These are phyloP conservation scores for Neotropicomus parvogracilis DNA, from an alignment of 1,284 basidiomycete genomes.

Conservation along the genomic window DNA sequence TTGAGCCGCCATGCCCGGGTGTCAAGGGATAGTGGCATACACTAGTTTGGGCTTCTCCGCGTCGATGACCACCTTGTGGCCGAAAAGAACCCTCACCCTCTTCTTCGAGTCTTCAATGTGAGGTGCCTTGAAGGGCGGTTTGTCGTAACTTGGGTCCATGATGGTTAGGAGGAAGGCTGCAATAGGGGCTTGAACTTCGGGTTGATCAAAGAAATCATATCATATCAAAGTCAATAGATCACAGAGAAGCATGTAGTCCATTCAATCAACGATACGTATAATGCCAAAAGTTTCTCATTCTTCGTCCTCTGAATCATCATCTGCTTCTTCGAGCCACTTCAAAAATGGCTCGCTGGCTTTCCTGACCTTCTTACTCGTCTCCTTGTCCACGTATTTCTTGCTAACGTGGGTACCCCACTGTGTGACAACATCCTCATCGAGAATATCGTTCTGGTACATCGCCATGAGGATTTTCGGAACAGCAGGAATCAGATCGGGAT, in stretches of 20 bases:
- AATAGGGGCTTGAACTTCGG: background rate
- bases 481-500: slow-evolving; percentile 62
- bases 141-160: slow-evolving; percentile 17
- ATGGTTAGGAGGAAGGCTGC: background rate
- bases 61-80: slow-evolving; percentile 51
- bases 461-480: slow-evolving; percentile 94
- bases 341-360: slow-evolving; percentile 96
- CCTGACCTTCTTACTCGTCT: slow-evolving; percentile 91
- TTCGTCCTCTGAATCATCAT: slow-evolving; percentile 36
- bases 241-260: slow-evolving; percentile 1
- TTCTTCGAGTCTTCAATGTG: slow-evolving; percentile 45
- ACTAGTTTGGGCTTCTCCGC: slow-evolving; percentile 53
- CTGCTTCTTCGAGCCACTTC: slow-evolving; percentile 67
- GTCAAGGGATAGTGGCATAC: slow-evolving; percentile 39
- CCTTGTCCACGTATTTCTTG: slow-evolving; percentile 97
- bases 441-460: slow-evolving; percentile 88
- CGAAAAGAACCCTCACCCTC: slow-evolving; percentile 53
- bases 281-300: slow-evolving; percentile 6
- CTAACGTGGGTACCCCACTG: slow-evolving; percentile 97
- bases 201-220: background rate
- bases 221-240: slow-evolving; percentile 16
- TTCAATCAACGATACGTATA: background rate
- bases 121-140: slow-evolving; percentile 36
- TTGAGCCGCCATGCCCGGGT: background rate
- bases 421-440: slow-evolving; percentile 88